Conservation (phyloP, 768 basidiomycete species). For the Imleria badia region DNA sequence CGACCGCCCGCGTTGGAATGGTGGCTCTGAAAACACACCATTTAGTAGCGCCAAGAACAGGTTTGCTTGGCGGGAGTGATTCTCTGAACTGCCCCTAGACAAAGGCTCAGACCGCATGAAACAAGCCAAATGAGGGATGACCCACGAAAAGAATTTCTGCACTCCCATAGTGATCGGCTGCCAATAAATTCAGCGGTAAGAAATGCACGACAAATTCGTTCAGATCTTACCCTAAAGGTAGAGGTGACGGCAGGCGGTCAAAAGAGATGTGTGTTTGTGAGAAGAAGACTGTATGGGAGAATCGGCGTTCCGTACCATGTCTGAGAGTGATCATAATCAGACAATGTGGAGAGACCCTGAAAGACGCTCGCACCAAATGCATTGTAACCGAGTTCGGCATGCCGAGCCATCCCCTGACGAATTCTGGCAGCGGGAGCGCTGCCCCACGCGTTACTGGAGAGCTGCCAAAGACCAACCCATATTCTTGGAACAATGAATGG, state of each 20-base stretch:
- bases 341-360: conserved; percentile 8
- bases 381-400: conserved; percentile 54
- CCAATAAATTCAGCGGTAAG: conserved; percentile 12
- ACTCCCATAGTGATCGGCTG: conserved; percentile 87
- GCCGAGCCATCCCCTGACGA: conserved; percentile 62
- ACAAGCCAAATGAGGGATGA: conserved; percentile 5
- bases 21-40: conserved; percentile 76
- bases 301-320: conserved; percentile 50
- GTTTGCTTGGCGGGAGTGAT: conserved; percentile 39
- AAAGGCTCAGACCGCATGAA: neutral
- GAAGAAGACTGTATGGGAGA: conserved; percentile 11
- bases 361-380: conserved; percentile 40
- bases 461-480: conserved; percentile 83
- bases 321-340: conserved; percentile 31
- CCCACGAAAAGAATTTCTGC: conserved; percentile 79
- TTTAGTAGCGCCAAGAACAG: conserved; percentile 75
- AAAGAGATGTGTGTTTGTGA: conserved; percentile 8
- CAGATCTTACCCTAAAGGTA: conserved; percentile 26
- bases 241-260: conserved; percentile 2
- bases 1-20: conserved; percentile 50
- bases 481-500: conserved; percentile 59
- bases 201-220: neutral
- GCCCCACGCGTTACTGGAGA: conserved; percentile 86
- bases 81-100: conserved; percentile 68
- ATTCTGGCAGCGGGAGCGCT: conserved; percentile 65